Evolutionary conservation across 148 eudicot species (phyloP).

Genomic region (Vaccinium macrocarpon): DNA sequence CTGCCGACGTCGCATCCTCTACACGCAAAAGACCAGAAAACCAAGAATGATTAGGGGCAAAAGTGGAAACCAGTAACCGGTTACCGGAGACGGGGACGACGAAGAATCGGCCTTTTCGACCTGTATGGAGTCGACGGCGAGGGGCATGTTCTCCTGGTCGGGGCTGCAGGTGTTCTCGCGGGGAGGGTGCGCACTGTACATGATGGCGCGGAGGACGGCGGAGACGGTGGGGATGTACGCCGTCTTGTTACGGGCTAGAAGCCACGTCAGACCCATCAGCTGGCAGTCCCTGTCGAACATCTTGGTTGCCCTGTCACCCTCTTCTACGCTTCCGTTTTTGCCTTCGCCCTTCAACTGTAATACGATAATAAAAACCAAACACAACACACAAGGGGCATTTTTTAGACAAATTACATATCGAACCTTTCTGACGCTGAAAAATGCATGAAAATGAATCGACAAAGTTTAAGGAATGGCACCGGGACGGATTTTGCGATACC

Average conservation of each 20-base stretch:
- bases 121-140: constrained; percentile 92
- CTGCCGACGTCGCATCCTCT: background rate
- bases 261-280: constrained; percentile 96
- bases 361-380: background rate
- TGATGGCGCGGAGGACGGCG: constrained; percentile 83
- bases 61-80: background rate
- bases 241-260: constrained; percentile 83
- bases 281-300: constrained; percentile 77
- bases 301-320: constrained; percentile 46
- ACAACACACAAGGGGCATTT: constrained; percentile 11
- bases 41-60: constrained; percentile 13
- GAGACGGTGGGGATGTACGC: constrained; percentile 91
- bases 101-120: constrained; percentile 43
- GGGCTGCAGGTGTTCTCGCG: constrained; percentile 75
- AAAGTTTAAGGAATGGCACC: too few relatives aligned
- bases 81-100: background rate
- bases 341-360: constrained; percentile 57
- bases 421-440: too few relatives aligned
- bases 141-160: constrained; percentile 98
- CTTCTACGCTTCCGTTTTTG: constrained; percentile 40
- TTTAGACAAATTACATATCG: background rate
- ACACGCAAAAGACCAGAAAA: background rate
- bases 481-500: too few relatives aligned
- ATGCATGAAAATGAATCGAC: too few relatives aligned
- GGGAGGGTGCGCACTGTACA: constrained; percentile 89